Base-by-base conservation (phyloP, 305 asterid genomes). In the Caryopteris hybrid region DNA sequence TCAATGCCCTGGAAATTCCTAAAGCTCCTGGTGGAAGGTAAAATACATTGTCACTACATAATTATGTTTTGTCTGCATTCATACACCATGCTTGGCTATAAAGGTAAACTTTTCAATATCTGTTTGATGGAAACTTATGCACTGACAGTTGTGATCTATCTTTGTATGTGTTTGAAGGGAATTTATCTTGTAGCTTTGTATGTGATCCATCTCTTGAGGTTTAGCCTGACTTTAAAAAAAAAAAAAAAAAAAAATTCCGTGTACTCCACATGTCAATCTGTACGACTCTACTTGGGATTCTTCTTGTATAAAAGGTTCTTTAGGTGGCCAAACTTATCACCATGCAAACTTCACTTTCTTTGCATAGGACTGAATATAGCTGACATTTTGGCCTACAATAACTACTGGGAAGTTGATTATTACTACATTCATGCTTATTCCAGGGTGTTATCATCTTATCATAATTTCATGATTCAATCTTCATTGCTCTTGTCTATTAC, bases 1-100 rank as follows among this genome's bases (percentile, higher is more conserved):
- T 90, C 68, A 83, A 61, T 13, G 61, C 83, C 66, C 74, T 93
- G 42, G 92, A 93, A 47, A 33, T 93, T 71, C 91, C 96, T 18
- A 93, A 88, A 82, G 83, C 95, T 56, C 90, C 95, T 16, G 95
- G 94, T 45, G 99, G 97, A 64, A 85, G 99, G 97, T 90, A 68
- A 25, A 4, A 62, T 43, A 54, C 64, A 56, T 65, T 58, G 17
- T 20, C 52, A 14, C 57, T 25, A 53, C n/a, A 42, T 57, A 8
- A n/a, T 39, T 33, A 8, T 50, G 10, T 56, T 50, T 53, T 36
- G 31, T 9, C 62, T 50, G 69, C 55, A 33, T 62, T 62, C 23
- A 59, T 46, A 58, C 55, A 39, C 17, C 21, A 25, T 48, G 70
- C 39, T 25, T 53, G 31, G 14, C 50, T 12, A 50, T 21, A 27